These are phyloP conservation scores for Globisporangium canariense DNA, from an alignment of 352 stramenopile species.

Conservation along the genomic window DNA sequence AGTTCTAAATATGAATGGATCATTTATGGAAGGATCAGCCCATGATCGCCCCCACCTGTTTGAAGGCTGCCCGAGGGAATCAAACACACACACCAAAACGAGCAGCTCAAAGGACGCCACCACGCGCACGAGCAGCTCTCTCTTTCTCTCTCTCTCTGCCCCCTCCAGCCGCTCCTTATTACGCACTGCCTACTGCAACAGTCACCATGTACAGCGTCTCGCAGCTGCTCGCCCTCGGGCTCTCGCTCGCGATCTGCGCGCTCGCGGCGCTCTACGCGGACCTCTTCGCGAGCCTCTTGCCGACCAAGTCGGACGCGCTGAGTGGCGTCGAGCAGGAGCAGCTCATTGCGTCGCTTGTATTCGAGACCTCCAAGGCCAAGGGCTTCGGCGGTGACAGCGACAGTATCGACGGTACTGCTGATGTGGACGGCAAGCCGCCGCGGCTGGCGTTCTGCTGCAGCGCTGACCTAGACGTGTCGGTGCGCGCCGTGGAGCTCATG, in stretches of 20 bases:
- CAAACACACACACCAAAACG: background rate
- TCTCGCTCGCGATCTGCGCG: constrained; percentile 47
- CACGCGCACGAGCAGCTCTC: background rate
- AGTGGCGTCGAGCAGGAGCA: constrained; percentile 55
- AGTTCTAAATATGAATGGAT: too few relatives aligned
- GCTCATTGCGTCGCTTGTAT: constrained; percentile 61
- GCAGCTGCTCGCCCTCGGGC: constrained; percentile 52
- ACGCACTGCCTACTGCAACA: background rate
- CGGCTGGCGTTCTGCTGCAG: constrained; percentile 82
- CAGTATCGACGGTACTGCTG: constrained; percentile 2
- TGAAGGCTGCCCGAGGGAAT: background rate
- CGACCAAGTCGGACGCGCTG: constrained; percentile 29
- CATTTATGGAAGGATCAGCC: too few relatives aligned
- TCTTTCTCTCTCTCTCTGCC: background rate
- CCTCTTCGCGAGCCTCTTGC: constrained; percentile 45
- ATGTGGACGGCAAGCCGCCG: constrained; percentile 20
- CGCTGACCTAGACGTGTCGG: constrained; percentile 74
- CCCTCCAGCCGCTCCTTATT: too few relatives aligned
- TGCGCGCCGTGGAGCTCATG: constrained; percentile 77
- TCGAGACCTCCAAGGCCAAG: constrained; percentile 39
- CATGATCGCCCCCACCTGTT: background rate
- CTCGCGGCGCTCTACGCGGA: constrained; percentile 62
- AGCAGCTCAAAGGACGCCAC: constrained; percentile 7
- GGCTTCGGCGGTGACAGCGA: constrained; percentile 9
- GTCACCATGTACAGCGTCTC: constrained; percentile 53